Evolutionary conservation across 192 early-diverging fungal genomes (phyloP), one percentile per base, ranked within the genome.

Genomic region (Linnemannia zychae): DNA sequence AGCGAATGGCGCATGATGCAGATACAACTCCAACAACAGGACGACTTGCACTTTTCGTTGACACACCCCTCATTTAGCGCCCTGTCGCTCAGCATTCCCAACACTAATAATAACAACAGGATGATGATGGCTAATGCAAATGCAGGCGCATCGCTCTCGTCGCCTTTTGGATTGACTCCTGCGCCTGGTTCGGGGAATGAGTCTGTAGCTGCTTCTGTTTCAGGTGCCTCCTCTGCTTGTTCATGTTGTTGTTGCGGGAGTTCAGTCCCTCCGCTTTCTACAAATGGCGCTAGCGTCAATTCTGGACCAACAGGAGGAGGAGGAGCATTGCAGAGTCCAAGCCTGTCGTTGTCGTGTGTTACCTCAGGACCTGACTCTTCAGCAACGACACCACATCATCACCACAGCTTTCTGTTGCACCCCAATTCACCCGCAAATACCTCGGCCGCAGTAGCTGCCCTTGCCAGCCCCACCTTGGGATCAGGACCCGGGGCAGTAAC

Each of bases 1-100:
- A 76, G 47, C 15, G 81, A 82, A 63, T 82, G 81, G 81, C 70
- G 81, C 0, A 82, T 82, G 81, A 82, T 82, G 75, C 81, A 82
- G 60, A 72, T 82, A 63, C 81, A 82, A 48, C 47, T 82, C n/a
- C 80, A 82, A 52, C 80, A 82, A 66, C 81, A 82, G 50, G 81
- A 82, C 22, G 81, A 82, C 31, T 31, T 82, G 7, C 69, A 77
- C 48, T 74, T 73, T 46, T 72, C 81, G 5, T 60, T 82, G 0
- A 49, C 68, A 0, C 34, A 72, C 13, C 80, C 80, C 18, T 76
- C 80, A 13, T 72, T 81, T 0, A 75, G 57, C 47, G 44, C 80
- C 0, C 69, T 76, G 16, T 48, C 71, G 20, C 37, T 36, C 36
- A 71, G 4, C 33, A 53, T 65, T 12, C 76, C 76, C 11, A 48